Evolutionary conservation across 2,329 filamentous ascomycete genomes (phyloP).

Genomic region (Metarhizium sp.): DNA sequence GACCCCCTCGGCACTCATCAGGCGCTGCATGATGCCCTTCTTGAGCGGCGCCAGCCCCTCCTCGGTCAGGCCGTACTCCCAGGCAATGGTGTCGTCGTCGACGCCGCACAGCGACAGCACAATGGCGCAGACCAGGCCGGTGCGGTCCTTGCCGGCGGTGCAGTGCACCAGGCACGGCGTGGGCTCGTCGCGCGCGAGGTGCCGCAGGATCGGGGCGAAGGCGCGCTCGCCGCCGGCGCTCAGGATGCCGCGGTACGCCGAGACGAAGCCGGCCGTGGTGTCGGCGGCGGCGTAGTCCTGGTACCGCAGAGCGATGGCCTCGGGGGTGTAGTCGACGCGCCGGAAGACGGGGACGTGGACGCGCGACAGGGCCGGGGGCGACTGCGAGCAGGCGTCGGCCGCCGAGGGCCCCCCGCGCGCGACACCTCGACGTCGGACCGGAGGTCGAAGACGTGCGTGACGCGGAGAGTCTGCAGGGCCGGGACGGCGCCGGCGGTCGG

Average conservation of each 20-base stretch:
- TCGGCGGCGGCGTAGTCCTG: constrained; percentile 44
- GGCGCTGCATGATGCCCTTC: constrained; percentile 37
- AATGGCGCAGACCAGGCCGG: constrained; percentile 59
- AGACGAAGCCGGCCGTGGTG: constrained; percentile 49
- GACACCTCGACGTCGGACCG: constrained; percentile 53
- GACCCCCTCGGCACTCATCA: constrained; percentile 41
- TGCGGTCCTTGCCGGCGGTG: constrained; percentile 70
- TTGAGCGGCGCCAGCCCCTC: constrained; percentile 46
- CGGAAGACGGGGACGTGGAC: constrained; percentile 57
- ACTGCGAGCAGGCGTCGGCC: constrained; percentile 8
- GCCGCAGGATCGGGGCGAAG: constrained; percentile 44
- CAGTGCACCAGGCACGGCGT: constrained; percentile 59
- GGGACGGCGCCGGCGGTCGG: constrained; percentile 42
- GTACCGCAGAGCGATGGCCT: constrained; percentile 51
- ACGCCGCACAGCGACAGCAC: constrained; percentile 56
- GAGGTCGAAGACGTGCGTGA: constrained; percentile 60
- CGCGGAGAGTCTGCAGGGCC: constrained; percentile 44
- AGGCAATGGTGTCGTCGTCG: constrained; percentile 45
- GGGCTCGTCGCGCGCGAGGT: constrained; percentile 37
- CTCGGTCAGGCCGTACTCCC: constrained; percentile 62
- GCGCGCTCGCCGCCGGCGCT: constrained; percentile 33
- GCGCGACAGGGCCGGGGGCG: constrained; percentile 23
- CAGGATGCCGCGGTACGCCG: constrained; percentile 55
- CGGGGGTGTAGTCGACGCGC: constrained; percentile 51
- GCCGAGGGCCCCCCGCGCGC: constrained; percentile 21